phyloP scores from a whole-genome alignment of 202 grass and related monocot species.

The Digitaria exilis region DNA sequence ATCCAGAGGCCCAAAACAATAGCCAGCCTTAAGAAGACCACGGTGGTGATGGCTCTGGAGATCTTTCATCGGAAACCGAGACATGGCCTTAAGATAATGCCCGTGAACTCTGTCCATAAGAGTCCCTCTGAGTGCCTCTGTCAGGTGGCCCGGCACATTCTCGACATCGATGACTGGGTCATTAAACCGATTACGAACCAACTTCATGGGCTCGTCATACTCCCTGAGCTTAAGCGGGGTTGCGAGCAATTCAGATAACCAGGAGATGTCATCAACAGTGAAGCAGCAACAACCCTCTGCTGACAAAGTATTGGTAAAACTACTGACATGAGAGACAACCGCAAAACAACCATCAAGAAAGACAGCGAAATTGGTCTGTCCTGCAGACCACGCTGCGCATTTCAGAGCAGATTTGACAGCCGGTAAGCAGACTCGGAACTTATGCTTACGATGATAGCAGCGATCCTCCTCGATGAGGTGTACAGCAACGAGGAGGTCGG shows the following conservation, averaged over 20 bases:
- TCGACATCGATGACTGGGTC: neutral
- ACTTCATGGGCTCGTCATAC: neutral
- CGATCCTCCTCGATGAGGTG: neutral
- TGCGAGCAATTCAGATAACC: neutral
- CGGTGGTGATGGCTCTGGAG: neutral
- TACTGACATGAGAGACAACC: conserved; percentile 32
- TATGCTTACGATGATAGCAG: neutral
- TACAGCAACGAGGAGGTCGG: conserved; percentile 1
- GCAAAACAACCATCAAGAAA: neutral
- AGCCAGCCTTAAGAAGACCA: neutral
- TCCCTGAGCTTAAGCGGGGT: neutral
- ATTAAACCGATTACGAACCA: neutral
- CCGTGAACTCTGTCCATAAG: neutral
- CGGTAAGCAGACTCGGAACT: neutral
- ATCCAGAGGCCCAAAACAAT: neutral
- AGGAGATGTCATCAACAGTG: neutral
- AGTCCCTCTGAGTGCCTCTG: neutral
- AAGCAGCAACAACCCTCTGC: neutral
- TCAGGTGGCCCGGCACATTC: neutral
- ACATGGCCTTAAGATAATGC: neutral
- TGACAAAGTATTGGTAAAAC: neutral
- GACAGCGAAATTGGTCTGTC: neutral
- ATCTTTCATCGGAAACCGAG: neutral
- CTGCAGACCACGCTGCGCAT: neutral
- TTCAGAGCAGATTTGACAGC: neutral